phyloP scores from a whole-genome alignment of 106 monocot species.

The Acorus calamus region DNA sequence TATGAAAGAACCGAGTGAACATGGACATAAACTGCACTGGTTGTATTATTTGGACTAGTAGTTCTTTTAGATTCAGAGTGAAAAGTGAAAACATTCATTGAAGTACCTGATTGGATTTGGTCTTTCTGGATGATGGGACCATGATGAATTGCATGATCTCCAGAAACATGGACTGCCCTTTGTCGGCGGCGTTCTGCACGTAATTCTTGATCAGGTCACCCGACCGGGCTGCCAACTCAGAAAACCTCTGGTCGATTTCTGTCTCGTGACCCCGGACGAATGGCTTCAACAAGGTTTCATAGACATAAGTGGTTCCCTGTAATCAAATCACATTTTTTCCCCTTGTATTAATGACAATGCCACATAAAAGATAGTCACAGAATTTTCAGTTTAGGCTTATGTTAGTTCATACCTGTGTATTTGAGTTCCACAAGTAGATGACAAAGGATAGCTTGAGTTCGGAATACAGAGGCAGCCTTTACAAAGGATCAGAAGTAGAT shows the following conservation, averaged over 20 bases:
- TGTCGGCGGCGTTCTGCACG: slow-evolving; percentile 47
- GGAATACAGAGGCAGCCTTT: slow-evolving; percentile 21
- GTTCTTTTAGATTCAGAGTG: too few relatives aligned
- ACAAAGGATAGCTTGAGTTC: slow-evolving; percentile 26
- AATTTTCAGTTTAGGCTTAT: not conserved
- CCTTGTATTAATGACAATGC: not conserved
- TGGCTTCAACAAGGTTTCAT: slow-evolving; percentile 9
- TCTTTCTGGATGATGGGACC: too few relatives aligned
- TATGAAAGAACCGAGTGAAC: too few relatives aligned
- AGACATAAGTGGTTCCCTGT: slow-evolving; percentile 20
- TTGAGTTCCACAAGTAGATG: slow-evolving; percentile 30
- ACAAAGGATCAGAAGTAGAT: not conserved
- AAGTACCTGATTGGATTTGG: too few relatives aligned
- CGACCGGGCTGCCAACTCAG: slow-evolving; percentile 30
- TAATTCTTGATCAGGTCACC: slow-evolving; percentile 45
- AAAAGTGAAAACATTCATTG: too few relatives aligned
- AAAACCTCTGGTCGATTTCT: slow-evolving; percentile 38
- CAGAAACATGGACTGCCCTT: slow-evolving; percentile 37
- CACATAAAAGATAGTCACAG: too few relatives aligned
- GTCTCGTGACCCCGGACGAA: slow-evolving; percentile 37
- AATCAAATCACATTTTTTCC: too few relatives aligned
- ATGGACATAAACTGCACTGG: too few relatives aligned
- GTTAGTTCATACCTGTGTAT: slow-evolving; percentile 13
- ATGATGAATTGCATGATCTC: slow-evolving; percentile 32
- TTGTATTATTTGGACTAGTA: too few relatives aligned